These are phyloP conservation scores for Colletotrichum zoysiae DNA, from an alignment of 2,329 filamentous ascomycete genomes.

Conservation along the genomic window DNA sequence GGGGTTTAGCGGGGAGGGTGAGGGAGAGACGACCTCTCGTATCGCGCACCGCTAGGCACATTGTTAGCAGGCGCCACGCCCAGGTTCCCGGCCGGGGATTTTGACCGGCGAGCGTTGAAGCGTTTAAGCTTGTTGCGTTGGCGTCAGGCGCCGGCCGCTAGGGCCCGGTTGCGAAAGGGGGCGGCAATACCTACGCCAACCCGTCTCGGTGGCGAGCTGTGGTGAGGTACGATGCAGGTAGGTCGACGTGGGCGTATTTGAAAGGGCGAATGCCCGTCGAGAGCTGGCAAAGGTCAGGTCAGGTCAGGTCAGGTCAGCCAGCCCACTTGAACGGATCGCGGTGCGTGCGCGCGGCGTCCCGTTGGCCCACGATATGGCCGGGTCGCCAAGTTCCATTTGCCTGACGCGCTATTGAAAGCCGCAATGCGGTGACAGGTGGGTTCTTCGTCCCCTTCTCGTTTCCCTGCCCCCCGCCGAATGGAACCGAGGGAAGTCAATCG, in stretches of 20 bases:
- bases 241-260: not conserved
- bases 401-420: constrained; percentile 35
- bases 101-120: constrained; percentile 24
- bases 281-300: not conserved
- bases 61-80: constrained; percentile 22
- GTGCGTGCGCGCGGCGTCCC: not conserved
- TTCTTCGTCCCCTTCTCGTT: constrained; percentile 15
- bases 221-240: not conserved
- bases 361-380: not conserved
- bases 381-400: not conserved
- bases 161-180: not conserved
- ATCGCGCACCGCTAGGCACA: constrained; percentile 19
- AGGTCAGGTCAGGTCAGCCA: not conserved
- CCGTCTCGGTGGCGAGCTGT: not conserved
- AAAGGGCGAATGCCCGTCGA: not conserved
- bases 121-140: constrained; percentile 33
- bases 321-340: not conserved
- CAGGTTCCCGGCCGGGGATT: constrained; percentile 15
- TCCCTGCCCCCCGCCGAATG: not conserved
- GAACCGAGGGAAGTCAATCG: not conserved
- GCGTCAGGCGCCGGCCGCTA: constrained; percentile 15
- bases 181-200: not conserved
- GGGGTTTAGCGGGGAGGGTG: not conserved
- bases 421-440: constrained; percentile 25
- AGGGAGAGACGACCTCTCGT: constrained; percentile 10